Evolutionary conservation across 2,329 filamentous ascomycete species (phyloP), one percentile per base, ranked within the genome.

Genomic region (Akanthomyces lecanii): DNA sequence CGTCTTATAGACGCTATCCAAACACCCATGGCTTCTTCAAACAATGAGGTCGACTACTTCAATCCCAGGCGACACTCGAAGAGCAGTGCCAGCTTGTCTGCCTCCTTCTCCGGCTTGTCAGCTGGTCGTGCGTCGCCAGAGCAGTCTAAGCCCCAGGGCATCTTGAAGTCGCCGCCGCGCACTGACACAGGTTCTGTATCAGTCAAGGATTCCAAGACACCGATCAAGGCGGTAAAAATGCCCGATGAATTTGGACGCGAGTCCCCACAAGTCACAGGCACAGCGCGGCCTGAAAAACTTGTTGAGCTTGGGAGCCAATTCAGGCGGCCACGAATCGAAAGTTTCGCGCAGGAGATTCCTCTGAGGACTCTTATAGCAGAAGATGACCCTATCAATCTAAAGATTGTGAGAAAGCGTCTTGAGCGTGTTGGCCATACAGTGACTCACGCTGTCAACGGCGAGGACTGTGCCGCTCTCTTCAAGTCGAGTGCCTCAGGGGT

Each of bases 351-450:
- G 42, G 53, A 73, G 69, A 21, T 60, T 66, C 14, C 64, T 47
- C 11, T 62, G 66, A 81, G 83, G 21, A 85, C 96, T 2, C 79
- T 96, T 25, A 85, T 96, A 42, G 92, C 92, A 0, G 92, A 96
- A 71, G 92, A 97, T 67, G 92, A 96, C 69, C 91, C 91, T 0
- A 87, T 96, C 68, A 96, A 96, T 68, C 90, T 90, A 75, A 89
- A 87, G 64, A 90, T 96, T 48, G 78, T 96, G 47, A 85, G 86
- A 69, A 96, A 96, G 70, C 80, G 92, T 14, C 75, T 97, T 3
- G 89, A 95, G 71, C 92, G 90, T 69, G 75, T 86, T 1, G 89
- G 90, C 0, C 90, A 96, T 67, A 75, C 82, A 0, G 89, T 95
- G 0, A 78, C 83, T 42, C 81, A 93, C 66, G 91, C 91, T 0